A percentile compares a stretch with the other conserved stretches of the same genome.
Evolutionary conservation across 306 rosid species (phyloP).

Genomic region (Senna siamea): DNA sequence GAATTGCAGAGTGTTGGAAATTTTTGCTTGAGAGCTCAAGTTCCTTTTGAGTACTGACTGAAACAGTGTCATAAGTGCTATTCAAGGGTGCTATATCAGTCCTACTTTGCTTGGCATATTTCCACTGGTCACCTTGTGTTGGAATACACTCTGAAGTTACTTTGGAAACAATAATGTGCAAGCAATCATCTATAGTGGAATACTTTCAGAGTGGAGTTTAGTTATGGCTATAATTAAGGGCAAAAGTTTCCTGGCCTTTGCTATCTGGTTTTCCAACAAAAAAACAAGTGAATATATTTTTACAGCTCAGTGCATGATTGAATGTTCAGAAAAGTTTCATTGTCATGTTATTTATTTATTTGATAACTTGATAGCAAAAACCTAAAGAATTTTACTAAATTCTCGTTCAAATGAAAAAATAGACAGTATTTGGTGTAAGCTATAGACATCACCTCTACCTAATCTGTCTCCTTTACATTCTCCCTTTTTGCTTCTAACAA

Average conservation of each 20-base stretch:
- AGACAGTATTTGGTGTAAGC: conserved; percentile 15
- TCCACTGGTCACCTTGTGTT: conserved; percentile 19
- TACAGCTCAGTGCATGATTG: too few species aligned
- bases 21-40: conserved; percentile 4
- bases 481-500: too few species aligned
- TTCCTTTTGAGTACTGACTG: conserved; percentile 9
- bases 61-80: conserved; percentile 5
- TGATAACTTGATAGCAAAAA: too few species aligned
- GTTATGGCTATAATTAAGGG: conserved; percentile 9
- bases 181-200: conserved; percentile 17
- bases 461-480: background rate
- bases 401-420: background rate
- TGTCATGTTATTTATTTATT: too few species aligned
- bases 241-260: too few species aligned
- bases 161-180: conserved; percentile 9
- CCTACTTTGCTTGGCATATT: conserved; percentile 17
- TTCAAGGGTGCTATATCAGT: background rate
- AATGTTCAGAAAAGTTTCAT: too few species aligned
- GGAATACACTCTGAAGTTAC: conserved; percentile 4
- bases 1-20: conserved; percentile 14
- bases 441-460: conserved; percentile 2
- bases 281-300: too few species aligned
- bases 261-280: too few species aligned
- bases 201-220: conserved; percentile 18
- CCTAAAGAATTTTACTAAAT: too few species aligned